Evolutionary conservation across 129 eudicot genomes (phyloP), one percentile per base, ranked within the genome.

Genomic region (Pseudognaphalium luteoalbum): DNA sequence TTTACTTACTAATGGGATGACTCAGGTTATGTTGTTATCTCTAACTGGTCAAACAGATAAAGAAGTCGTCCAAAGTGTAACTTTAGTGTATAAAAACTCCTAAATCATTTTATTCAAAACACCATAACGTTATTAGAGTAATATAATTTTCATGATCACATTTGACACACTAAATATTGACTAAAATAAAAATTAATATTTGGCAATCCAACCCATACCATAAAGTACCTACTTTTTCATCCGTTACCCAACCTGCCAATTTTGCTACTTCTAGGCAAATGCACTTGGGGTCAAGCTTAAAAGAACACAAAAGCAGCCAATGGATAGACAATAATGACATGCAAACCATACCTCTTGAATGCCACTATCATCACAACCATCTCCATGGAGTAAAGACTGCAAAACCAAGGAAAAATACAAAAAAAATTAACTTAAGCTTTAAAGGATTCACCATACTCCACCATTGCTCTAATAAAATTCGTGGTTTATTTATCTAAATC

Each of bases 301-400:
- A 56, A 56, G 62, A 5, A 56, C 3, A 19, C 1, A 28, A 56
- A 56, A 56, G 3, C 62, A 56, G 62, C 62, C 12, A 56, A 56
- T 19, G 44, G 74, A 44, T 76, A n/a, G 41, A 19, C 35, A 33
- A 60, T 20, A 16, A 61, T 33, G 57, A 32, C 50, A n/a, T 59
- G 28, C 71, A 39, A 61, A 74, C 61, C 68, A 78, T 89, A 94
- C 99, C 97, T 94, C 99, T 85, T 89, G 79, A 76, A 94, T 94
- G 77, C 80, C 93, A 74, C 84, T 80, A 67, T 89, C 96, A 83
- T 86, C 87, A 77, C 84, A 80, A 76, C 77, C 88, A 83, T 89
- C 90, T 84, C 99, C 94, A 75, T 89, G 92, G 74, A 94, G 85
- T 62, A 94, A 83, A 11, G 94, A 81, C 98, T 94, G 92, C 66